phyloP scores from a whole-genome alignment of 345 rosid genomes.

The Salix arbutifolia region DNA sequence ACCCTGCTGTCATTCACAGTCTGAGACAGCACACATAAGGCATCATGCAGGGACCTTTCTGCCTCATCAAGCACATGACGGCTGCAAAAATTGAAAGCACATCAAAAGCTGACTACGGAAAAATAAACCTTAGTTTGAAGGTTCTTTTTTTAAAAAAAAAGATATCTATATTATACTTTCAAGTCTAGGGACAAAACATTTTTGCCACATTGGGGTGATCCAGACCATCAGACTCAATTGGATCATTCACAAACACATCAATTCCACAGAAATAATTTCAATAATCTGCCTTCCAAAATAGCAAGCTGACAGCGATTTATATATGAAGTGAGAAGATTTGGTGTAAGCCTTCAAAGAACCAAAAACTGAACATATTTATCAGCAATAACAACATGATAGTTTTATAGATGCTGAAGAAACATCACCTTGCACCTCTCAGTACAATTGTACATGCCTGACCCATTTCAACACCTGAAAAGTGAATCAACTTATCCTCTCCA shows the following conservation, averaged over 20 bases:
- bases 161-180: too few species aligned
- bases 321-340: too few species aligned
- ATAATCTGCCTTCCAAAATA: too few species aligned
- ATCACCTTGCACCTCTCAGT: slow-evolving; percentile 87
- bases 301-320: too few species aligned
- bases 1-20: slow-evolving; percentile 92
- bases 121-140: not conserved
- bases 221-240: too few species aligned
- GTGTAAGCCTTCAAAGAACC: too few species aligned
- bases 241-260: too few species aligned
- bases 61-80: slow-evolving; percentile 97
- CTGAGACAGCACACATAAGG: slow-evolving; percentile 91
- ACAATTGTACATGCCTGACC: slow-evolving; percentile 98
- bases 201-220: too few species aligned
- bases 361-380: too few species aligned
- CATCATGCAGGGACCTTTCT: slow-evolving; percentile 95
- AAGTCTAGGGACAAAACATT: too few species aligned
- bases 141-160: too few species aligned
- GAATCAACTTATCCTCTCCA: slow-evolving; percentile 96
- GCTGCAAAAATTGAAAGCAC: slow-evolving; percentile 38
- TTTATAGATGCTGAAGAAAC: not conserved
- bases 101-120: not conserved
- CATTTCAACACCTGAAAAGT: slow-evolving; percentile 91
- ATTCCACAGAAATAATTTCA: too few species aligned
- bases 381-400: not conserved